Evolutionary conservation across 768 basidiomycete species (phyloP).

Genomic region (Asterophora parasitica): DNA sequence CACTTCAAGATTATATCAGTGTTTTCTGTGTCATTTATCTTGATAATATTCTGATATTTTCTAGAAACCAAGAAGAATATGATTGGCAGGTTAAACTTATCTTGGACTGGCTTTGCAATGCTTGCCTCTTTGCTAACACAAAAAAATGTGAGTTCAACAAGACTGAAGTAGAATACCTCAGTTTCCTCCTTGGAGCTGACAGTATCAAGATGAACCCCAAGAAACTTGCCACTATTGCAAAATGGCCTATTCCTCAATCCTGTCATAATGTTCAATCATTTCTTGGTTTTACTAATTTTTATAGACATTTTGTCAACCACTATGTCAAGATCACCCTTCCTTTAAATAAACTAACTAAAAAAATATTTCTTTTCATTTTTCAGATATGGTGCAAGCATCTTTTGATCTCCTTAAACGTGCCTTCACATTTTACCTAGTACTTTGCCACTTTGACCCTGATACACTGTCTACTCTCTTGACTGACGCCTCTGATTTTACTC

Average conservation of each 20-base stretch:
- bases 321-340: conserved; percentile 23
- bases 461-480: conserved; percentile 6
- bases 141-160: conserved; percentile 37
- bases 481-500: conserved; percentile 31
- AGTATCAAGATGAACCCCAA: conserved; percentile 32
- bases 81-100: conserved; percentile 26
- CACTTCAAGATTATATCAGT: conserved; percentile 31
- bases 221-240: conserved; percentile 30
- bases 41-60: conserved; percentile 42
- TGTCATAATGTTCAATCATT: conserved; percentile 29
- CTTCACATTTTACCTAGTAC: not conserved
- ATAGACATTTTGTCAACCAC: conserved; percentile 20
- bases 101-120: conserved; percentile 25
- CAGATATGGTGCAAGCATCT: conserved; percentile 32
- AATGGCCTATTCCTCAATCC: conserved; percentile 30
- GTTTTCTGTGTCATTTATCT: conserved; percentile 37
- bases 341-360: conserved; percentile 22
- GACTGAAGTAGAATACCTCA: conserved; percentile 34
- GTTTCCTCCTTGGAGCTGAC: conserved; percentile 29
- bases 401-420: not conserved
- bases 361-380: conserved; percentile 11
- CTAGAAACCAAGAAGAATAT: conserved; percentile 29
- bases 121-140: conserved; percentile 29
- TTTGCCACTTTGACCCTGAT: not conserved
- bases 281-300: conserved; percentile 32